Percentiles rank a stretch among this genome's conserved stretches.
Conservation (phyloP, 2,329 filamentous ascomycete species). For the Clarireedia monteithiana region DNA sequence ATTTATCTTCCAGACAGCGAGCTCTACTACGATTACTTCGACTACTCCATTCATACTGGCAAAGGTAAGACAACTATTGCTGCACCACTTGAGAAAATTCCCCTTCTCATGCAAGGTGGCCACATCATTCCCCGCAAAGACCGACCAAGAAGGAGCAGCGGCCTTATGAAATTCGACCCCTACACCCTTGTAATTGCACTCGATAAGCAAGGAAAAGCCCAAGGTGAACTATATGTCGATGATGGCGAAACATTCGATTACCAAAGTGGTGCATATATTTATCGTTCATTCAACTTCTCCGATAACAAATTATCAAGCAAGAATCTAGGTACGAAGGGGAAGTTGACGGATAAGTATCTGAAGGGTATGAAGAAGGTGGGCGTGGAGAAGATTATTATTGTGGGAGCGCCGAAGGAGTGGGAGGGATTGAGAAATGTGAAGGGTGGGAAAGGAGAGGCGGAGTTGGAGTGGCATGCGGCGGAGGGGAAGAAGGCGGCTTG, state of each 20-base stretch:
- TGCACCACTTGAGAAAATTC: slow-evolving; percentile 79
- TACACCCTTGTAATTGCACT: slow-evolving; percentile 83
- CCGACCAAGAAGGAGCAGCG: slow-evolving; percentile 73
- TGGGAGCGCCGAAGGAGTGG: slow-evolving; percentile 73
- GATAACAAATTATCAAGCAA: slow-evolving; percentile 55
- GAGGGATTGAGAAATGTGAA: slow-evolving; percentile 51
- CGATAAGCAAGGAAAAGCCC: slow-evolving; percentile 59
- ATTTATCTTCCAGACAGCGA: slow-evolving; percentile 86
- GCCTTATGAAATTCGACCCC: slow-evolving; percentile 88
- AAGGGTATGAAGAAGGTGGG: slow-evolving; percentile 70
- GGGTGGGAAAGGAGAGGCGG: slow-evolving; percentile 46
- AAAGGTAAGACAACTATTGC: slow-evolving; percentile 62
- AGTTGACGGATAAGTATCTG: slow-evolving; percentile 65
- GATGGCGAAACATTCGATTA: slow-evolving; percentile 92
- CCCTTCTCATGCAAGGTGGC: slow-evolving; percentile 85
- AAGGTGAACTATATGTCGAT: slow-evolving; percentile 81
- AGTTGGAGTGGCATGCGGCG: slow-evolving; percentile 52
- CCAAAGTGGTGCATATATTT: slow-evolving; percentile 77
- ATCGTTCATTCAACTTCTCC: slow-evolving; percentile 67
- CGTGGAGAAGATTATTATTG: slow-evolving; percentile 77
- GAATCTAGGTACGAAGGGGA: slow-evolving; percentile 51
- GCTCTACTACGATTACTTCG: slow-evolving; percentile 93
- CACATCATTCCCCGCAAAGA: slow-evolving; percentile 90
- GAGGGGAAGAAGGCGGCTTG: slow-evolving; percentile 49
- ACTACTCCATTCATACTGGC: slow-evolving; percentile 65